Base-by-base conservation (phyloP, 106 monocot genomes). In the Gastrodia elata region DNA sequence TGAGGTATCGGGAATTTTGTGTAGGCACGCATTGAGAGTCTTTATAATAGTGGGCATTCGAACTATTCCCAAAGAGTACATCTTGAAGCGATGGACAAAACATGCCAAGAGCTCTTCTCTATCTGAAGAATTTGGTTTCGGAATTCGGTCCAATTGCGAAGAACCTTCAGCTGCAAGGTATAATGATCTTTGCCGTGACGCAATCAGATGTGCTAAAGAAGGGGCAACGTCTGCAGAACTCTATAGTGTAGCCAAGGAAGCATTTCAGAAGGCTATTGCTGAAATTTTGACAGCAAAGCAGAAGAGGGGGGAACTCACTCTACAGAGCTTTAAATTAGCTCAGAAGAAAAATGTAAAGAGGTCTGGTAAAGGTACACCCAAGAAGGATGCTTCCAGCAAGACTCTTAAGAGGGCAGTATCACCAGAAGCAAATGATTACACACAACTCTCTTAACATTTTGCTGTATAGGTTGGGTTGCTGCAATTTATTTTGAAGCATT, bases 11-110 rank as follows among this genome's bases (percentile, higher is more conserved):
- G 90, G 90, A 26, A 82, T 90, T 74, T 75, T 90, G 75, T 90
- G 90, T 70, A 77, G 90, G 68, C 90, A 90, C 80, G 84, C 80
- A 2, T 44, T 90, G 46, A 82, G 64, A 73, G 77, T 90, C 41
- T 87, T 90, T 42, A 76, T 90, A 64, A 71, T 87, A 2, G 59
- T 67, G 27, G 80, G 82, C 39, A 48, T 90, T 18, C 84, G 90
- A 15, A 78, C 48, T 14, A 82, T 90, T 73, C 90, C 90, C 16
- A 84, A 80, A 70, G 75, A 82, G 24, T 87, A 84, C 68, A 84
- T 90, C 42, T 75, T 87, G 74, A 90, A 87, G 78, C 55, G 90
- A 38, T 90, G 90, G 90, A 90, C 87, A 24, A 90, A 80, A 72
- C 77, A 87, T 78, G 87, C 90, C 49, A 87, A 87, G 75, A 78